These are phyloP conservation scores for Aspergillus felis DNA, from an alignment of 2,329 filamentous ascomycete species.

Conservation along the genomic window DNA sequence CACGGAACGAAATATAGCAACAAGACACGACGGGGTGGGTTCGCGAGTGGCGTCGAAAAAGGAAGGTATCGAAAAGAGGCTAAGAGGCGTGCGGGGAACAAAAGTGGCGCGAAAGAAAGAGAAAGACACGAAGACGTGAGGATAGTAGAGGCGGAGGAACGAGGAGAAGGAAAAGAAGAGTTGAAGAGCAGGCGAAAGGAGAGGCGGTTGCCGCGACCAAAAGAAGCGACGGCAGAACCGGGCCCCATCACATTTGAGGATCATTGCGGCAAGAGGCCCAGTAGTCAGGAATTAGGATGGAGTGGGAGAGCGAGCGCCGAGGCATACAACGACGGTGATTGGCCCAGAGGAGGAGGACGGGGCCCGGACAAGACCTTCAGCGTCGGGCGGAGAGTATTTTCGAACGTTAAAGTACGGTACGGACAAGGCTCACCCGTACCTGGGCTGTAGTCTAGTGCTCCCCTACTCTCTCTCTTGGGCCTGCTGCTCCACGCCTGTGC, in stretches of 20 bases:
- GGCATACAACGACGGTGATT: conserved; percentile 27
- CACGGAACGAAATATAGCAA: conserved; percentile 10
- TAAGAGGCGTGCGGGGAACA: conserved; percentile 1
- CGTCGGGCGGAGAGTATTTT: conserved; percentile 22
- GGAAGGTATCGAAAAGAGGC: conserved; percentile 8
- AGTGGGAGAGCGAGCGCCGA: conserved; percentile 32
- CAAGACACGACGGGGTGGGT: conserved; percentile 5
- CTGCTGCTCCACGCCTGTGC: neutral
- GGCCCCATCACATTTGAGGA: conserved; percentile 21
- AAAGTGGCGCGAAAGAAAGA: conserved; percentile 14
- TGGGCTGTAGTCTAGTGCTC: neutral
- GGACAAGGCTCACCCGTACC: neutral
- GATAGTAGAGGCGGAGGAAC: conserved; percentile 7
- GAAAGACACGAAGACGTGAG: neutral
- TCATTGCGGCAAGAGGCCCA: conserved; percentile 24
- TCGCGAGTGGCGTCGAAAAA: conserved; percentile 1
- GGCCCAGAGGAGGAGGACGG: conserved; percentile 35
- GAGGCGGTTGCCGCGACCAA: conserved; percentile 28
- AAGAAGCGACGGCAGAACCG: conserved; percentile 23
- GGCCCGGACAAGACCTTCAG: conserved; percentile 16
- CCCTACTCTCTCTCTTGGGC: conserved; percentile 30
- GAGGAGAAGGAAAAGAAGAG: conserved; percentile 19
- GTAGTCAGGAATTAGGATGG: neutral
- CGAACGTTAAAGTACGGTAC: conserved; percentile 1
- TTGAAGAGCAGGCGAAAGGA: conserved; percentile 23